A percentile compares a stretch with the other conserved stretches of the same genome.
Evolutionary conservation across 1,139 yeast species (phyloP).

Genomic region (Nakaseomyces delphensis): DNA sequence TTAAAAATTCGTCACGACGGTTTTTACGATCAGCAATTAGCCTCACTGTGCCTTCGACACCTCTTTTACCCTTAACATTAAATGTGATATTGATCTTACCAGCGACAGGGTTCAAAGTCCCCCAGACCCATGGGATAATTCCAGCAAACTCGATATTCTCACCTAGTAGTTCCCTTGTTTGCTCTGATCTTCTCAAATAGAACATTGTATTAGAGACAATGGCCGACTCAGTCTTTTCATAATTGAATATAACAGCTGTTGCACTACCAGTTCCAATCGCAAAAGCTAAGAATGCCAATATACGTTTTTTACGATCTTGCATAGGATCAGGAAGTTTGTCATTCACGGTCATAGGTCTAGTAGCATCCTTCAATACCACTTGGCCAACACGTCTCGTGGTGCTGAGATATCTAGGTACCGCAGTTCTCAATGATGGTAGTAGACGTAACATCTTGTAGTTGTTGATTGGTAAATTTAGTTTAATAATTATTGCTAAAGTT

Average conservation of each 20-base stretch:
- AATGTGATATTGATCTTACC: conserved; percentile 72
- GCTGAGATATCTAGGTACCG: conserved; percentile 7
- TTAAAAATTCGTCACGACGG: conserved; percentile 48
- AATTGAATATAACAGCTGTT: conserved; percentile 71
- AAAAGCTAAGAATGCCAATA: conserved; percentile 51
- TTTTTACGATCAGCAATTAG: conserved; percentile 55
- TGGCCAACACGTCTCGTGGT: conserved; percentile 10
- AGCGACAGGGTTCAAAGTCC: conserved; percentile 71
- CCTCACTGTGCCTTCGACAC: conserved; percentile 40
- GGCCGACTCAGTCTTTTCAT: conserved; percentile 85
- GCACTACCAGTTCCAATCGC: conserved; percentile 56
- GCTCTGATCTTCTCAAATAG: conserved; percentile 68
- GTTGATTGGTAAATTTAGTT: too few species aligned
- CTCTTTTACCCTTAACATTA: conserved; percentile 55
- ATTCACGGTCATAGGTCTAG: conserved; percentile 48
- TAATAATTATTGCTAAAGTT: too few species aligned
- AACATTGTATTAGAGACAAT: conserved; percentile 81
- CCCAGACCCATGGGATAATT: conserved; percentile 83
- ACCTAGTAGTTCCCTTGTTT: conserved; percentile 62
- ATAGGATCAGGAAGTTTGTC: conserved; percentile 71
- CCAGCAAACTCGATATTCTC: conserved; percentile 60
- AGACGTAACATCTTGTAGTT: conserved; percentile 2
- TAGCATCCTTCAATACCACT: conserved; percentile 19
- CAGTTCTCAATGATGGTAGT: conserved; percentile 7
- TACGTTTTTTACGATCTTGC: conserved; percentile 38